Evolutionary conservation across 352 stramenopile species (phyloP).

Genomic region (Phytophthora cactorum): DNA sequence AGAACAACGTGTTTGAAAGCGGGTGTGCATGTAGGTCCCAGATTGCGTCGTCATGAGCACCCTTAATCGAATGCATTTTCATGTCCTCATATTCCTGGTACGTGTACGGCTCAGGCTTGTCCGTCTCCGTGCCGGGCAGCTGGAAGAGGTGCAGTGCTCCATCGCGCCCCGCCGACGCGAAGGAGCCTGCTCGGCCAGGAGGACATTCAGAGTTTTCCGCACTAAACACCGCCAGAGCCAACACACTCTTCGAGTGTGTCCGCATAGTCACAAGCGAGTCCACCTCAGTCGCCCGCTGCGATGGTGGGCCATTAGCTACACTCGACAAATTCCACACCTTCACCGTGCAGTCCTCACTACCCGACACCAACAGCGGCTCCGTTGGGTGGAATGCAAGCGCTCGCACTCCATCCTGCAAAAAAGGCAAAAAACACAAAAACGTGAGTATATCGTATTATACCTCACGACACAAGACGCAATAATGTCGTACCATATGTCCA

Average conservation of each 20-base stretch:
- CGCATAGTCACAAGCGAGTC: conserved; percentile 82
- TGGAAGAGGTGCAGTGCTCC: conserved; percentile 75
- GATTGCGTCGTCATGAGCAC: conserved; percentile 82
- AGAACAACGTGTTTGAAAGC: conserved; percentile 86
- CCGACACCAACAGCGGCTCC: conserved; percentile 81
- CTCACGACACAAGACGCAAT: conserved; percentile 1
- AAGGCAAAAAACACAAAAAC: background rate
- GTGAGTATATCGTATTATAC: conserved; percentile 5
- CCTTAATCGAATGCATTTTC: conserved; percentile 70
- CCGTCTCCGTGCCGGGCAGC: conserved; percentile 57
- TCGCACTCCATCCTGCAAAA: conserved; percentile 73
- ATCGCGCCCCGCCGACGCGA: conserved; percentile 80
- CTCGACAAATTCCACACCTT: conserved; percentile 84
- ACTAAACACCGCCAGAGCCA: conserved; percentile 77
- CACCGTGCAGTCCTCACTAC: conserved; percentile 87
- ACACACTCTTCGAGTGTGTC: conserved; percentile 75
- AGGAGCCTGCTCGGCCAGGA: conserved; percentile 57
- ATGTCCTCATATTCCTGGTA: conserved; percentile 79
- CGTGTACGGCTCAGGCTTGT: conserved; percentile 73
- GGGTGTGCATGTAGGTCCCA: conserved; percentile 86
- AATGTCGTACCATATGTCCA: conserved; percentile 71
- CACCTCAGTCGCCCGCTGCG: conserved; percentile 74
- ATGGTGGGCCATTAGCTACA: conserved; percentile 64
- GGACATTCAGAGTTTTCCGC: conserved; percentile 73
- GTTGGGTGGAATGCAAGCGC: conserved; percentile 82